A percentile compares a stretch with the other conserved stretches of the same genome.
phyloP scores from a whole-genome alignment of 352 stramenopile species.

The Elongisporangium anandrum region DNA sequence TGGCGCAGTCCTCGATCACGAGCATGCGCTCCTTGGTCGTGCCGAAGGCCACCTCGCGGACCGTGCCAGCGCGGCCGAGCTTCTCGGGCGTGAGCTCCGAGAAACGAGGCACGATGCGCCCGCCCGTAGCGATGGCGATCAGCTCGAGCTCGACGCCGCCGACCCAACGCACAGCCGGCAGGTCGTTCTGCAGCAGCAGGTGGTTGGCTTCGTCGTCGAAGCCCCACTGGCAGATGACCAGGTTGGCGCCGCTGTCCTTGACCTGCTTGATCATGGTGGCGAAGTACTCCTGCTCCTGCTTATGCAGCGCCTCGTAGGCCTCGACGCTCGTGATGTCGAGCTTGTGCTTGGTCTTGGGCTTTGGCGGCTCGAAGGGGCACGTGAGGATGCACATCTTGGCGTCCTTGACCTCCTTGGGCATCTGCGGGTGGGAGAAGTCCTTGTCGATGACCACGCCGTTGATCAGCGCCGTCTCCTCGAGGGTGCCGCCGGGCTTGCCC shows the following conservation, averaged over 20 bases:
- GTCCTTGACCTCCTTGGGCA: constrained; percentile 96
- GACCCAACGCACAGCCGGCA: constrained; percentile 98
- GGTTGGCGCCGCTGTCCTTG: constrained; percentile 97
- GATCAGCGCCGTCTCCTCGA: constrained; percentile 98
- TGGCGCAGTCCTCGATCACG: constrained; percentile 98
- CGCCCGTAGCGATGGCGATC: constrained; percentile 99
- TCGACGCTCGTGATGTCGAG: constrained; percentile 98
- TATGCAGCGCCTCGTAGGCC: constrained; percentile 96
- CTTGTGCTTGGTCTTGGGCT: constrained; percentile 99
- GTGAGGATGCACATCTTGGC: constrained; percentile 99
- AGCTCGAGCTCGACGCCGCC: constrained; percentile 99
- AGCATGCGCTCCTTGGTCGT: constrained; percentile 98
- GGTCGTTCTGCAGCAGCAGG: constrained; percentile 96
- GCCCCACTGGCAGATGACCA: constrained; percentile 99
- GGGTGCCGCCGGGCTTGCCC: constrained; percentile 95
- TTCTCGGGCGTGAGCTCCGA: constrained; percentile 96
- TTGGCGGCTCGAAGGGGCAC: constrained; percentile 98
- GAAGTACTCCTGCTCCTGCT: constrained; percentile 99
- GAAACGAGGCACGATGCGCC: constrained; percentile 98
- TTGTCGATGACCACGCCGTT: constrained; percentile 99
- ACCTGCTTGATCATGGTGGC: constrained; percentile 98
- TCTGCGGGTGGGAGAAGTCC: constrained; percentile 99
- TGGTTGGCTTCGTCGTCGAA: constrained; percentile 99
- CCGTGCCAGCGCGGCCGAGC: constrained; percentile 91
- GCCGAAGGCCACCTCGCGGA: constrained; percentile 97